Evolutionary conservation across 768 basidiomycete genomes (phyloP), one percentile per base, ranked within the genome.

Genomic region (Russula ochroleuca): DNA sequence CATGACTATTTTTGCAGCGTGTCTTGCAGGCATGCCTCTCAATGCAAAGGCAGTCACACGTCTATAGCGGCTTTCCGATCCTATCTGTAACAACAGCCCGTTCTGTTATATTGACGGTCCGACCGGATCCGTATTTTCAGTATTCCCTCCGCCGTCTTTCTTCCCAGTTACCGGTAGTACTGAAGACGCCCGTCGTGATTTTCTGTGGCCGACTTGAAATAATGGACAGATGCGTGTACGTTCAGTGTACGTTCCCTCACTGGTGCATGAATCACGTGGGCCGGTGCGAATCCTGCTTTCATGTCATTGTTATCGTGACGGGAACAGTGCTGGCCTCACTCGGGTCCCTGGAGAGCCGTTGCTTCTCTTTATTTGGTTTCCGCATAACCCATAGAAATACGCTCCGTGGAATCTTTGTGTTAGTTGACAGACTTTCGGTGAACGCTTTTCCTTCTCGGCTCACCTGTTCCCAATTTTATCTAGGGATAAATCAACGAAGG

Each of bases 1-100:
- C 35, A 54, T 52, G 28, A 47, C 49, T 21, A 31, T 7, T 31
- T n/a, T 62, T 69, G 23, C 50, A 69, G 38, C 6, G 33, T 59
- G 15, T 49, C 49, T 19, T 43, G 23, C 65, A 90, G 88, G 88
- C 50, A 88, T 90, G 84, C 88, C 88, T 23, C 68, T 89, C 70
- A 87, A 90, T 70, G 83, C 88, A 33, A 91, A 91, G 73, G 88
- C 88, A 31, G 72, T 90, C 59, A 90, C 88, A 28, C 82, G 80
- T 57, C 76, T 90, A 56, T 81, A 72, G 51, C 41, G 31, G 14
- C 7, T 3, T 43, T 35, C 15, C 2, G 1, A 13, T 41, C 31
- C 25, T 37, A 35, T 51, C 35, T 56, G 59, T 56, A 51, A 33
- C n/a, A n/a, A n/a, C 31, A 1, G 8, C 38, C 11, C 38, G 54